Evolutionary conservation across 495 filamentous ascomycete species (phyloP).

Genomic region (Neurospora sp.): DNA sequence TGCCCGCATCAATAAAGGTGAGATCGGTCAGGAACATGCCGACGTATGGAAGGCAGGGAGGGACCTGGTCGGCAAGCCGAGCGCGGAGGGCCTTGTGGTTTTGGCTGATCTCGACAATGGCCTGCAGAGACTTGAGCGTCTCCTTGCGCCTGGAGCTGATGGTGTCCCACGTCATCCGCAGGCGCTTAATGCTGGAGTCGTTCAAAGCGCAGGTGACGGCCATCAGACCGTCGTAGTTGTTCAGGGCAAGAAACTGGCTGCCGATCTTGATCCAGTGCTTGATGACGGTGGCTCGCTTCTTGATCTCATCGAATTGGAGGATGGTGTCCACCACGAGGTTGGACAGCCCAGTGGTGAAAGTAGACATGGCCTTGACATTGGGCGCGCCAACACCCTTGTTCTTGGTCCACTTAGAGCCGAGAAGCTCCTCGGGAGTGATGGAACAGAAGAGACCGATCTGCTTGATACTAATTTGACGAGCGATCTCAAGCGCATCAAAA

Average conservation of each 20-base stretch:
- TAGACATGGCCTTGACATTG: slow-evolving; percentile 94
- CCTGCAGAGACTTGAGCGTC: slow-evolving; percentile 64
- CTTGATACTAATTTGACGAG: slow-evolving; percentile 87
- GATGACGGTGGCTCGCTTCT: slow-evolving; percentile 81
- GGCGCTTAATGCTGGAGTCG: slow-evolving; percentile 80
- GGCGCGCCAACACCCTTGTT: slow-evolving; percentile 65
- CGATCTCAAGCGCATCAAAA: slow-evolving; percentile 87
- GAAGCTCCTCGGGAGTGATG: slow-evolving; percentile 87
- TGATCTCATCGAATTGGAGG: slow-evolving; percentile 72
- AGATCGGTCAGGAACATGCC: slow-evolving; percentile 90
- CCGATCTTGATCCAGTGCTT: slow-evolving; percentile 99
- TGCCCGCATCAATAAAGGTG: slow-evolving; percentile 85
- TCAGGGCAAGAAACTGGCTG: slow-evolving; percentile 72
- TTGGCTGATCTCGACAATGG: slow-evolving; percentile 75
- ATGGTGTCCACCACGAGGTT: slow-evolving; percentile 96
- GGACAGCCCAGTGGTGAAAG: slow-evolving; percentile 80
- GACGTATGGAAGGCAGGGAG: slow-evolving; percentile 93
- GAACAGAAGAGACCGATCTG: slow-evolving; percentile 89
- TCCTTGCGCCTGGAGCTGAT: slow-evolving; percentile 80
- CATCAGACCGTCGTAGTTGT: slow-evolving; percentile 96
- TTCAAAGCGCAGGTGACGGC: slow-evolving; percentile 91
- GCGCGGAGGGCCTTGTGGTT: slow-evolving; percentile 89
- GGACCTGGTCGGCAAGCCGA: slow-evolving; percentile 76
- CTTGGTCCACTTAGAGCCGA: slow-evolving; percentile 90
- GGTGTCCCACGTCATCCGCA: slow-evolving; percentile 88